Evolutionary conservation across 768 basidiomycete genomes (phyloP), one percentile per base, ranked within the genome.

Genomic region (Lepiota venenata): DNA sequence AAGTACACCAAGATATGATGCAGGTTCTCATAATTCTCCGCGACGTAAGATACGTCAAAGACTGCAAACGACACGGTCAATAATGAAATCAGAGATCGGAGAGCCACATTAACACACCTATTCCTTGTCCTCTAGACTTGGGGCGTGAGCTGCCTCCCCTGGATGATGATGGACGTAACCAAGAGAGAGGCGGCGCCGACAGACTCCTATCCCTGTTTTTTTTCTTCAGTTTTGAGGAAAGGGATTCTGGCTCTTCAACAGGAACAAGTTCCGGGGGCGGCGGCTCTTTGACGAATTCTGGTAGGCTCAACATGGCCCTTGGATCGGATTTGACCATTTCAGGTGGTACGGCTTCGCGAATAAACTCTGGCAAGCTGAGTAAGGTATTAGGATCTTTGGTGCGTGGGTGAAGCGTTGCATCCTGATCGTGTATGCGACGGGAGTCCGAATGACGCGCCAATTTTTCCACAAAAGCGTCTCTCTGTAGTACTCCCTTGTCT

Each of bases 21-120:
- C 3, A 98, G 80, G 53, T 84, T 91, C 65, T 94, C 91, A 64
- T 95, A 93, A 63, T 91, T 81, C 68, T 97, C 95, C 21, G 81
- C 80, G 32, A 82, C 73, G 58, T 81, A 80, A 41, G 69, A 61
- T 22, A 81, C 71, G 32, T 80, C 76, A 53, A 82, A 78, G 4
- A 62, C 73, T 61, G 62, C 60, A 67, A 41, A 36, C 41, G 45
- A 5, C 35, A 50, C 21, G 6, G 32, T 57, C 22, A 59, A 47
- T 38, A 47, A 39, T 43, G 14, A 18, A 43, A 58, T 15, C 0
- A 37, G 18, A 14, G 32, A 8, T 21, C 14, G 22, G 9, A n/a
- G 4, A 20, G 6, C 21, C 14, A 44, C 48, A 29, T 36, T 14
- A 44, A 42, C 56, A 35, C 62, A 66, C 64, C 47, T 56, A 58